A percentile compares a stretch with the other conserved stretches of the same genome.
Evolutionary conservation across 2,329 filamentous ascomycete genomes (phyloP).

Genomic region (Paecilomyces niveus): DNA sequence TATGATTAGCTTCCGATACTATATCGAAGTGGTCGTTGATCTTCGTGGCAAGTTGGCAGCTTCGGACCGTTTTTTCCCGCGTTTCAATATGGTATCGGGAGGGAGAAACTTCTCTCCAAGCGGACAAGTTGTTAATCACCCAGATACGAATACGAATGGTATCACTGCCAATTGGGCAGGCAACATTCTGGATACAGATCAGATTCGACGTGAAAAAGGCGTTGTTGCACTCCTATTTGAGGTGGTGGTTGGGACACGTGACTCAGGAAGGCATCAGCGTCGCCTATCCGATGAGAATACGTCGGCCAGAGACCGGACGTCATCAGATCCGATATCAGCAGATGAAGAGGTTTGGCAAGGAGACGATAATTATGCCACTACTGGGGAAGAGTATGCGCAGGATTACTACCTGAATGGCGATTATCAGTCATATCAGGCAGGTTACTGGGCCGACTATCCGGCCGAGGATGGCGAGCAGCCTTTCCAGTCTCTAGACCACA

Average conservation of each 20-base stretch:
- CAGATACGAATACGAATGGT: constrained; percentile 25
- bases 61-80: constrained; percentile 60
- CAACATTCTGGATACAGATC: constrained; percentile 79
- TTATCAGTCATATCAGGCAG: constrained; percentile 16
- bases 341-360: constrained; percentile 22
- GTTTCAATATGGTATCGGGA: constrained; percentile 44
- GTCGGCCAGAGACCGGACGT: constrained; percentile 23
- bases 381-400: constrained; percentile 13
- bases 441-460: constrained; percentile 16
- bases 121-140: constrained; percentile 25
- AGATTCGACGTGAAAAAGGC: constrained; percentile 78
- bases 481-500: constrained; percentile 15
- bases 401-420: constrained; percentile 19
- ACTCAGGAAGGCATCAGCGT: constrained; percentile 56
- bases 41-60: constrained; percentile 76
- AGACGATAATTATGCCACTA: constrained; percentile 12
- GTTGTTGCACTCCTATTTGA: constrained; percentile 86
- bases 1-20: constrained; percentile 94
- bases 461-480: constrained; percentile 16
- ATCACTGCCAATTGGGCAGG: constrained; percentile 40
- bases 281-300: constrained; percentile 27
- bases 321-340: constrained; percentile 11
- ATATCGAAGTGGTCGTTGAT: constrained; percentile 87
- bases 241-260: constrained; percentile 75
- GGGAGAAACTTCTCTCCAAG: constrained; percentile 38